Conservation (phyloP, 2,329 filamentous ascomycete genomes). For the Clonostachys rosea region DNA sequence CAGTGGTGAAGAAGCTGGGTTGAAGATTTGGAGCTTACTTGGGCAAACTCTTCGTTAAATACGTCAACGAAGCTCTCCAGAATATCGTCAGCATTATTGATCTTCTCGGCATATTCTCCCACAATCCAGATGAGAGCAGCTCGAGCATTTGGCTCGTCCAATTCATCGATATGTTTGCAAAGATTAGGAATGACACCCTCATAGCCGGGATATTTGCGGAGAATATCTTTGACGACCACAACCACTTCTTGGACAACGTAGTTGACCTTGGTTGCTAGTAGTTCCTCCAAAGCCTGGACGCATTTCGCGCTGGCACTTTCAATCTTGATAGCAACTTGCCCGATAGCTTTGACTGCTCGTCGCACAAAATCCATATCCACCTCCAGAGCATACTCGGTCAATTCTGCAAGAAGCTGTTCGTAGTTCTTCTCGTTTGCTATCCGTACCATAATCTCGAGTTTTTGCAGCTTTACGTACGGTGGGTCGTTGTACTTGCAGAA, state of each 20-base stretch:
- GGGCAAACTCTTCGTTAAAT: slow-evolving; percentile 95
- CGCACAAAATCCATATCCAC: slow-evolving; percentile 99
- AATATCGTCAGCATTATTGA: slow-evolving; percentile 96
- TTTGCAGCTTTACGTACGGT: slow-evolving; percentile 94
- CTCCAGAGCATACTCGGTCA: slow-evolving; percentile 97
- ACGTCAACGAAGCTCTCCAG: slow-evolving; percentile 85
- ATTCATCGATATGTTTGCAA: slow-evolving; percentile 93
- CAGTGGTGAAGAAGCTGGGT: neutral
- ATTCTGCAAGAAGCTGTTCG: slow-evolving; percentile 86
- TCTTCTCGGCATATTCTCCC: slow-evolving; percentile 98
- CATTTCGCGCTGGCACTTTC: slow-evolving; percentile 93
- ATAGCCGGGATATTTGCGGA: slow-evolving; percentile 95
- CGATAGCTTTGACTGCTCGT: slow-evolving; percentile 90
- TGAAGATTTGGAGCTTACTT: slow-evolving; percentile 47
- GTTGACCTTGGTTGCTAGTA: slow-evolving; percentile 97
- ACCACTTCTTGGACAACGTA: slow-evolving; percentile 98
- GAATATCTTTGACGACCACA: slow-evolving; percentile 98
- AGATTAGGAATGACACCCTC: slow-evolving; percentile 96
- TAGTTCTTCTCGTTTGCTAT: slow-evolving; percentile 98
- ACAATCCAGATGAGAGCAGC: slow-evolving; percentile 98
- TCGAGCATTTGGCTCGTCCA: slow-evolving; percentile 89
- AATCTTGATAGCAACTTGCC: slow-evolving; percentile 98
- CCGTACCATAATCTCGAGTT: slow-evolving; percentile 98
- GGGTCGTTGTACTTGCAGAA: slow-evolving; percentile 99
- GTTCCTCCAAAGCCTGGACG: slow-evolving; percentile 85